Evolutionary conservation across 139 green algal species (phyloP).

Genomic region (Micractinium sp.): DNA sequence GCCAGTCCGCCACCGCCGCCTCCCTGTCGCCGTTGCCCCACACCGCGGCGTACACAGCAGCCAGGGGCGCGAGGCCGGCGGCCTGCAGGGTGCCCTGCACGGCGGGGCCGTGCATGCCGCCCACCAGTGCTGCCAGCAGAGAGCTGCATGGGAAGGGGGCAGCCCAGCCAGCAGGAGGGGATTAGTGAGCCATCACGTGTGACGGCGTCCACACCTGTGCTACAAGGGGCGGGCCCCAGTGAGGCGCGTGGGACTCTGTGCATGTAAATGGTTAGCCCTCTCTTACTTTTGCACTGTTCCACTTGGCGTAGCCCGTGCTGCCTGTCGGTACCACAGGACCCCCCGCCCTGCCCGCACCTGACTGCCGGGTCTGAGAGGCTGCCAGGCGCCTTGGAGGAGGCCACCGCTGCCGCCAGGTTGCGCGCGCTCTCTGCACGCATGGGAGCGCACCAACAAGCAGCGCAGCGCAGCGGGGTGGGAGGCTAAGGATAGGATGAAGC

Average conservation of each 20-base stretch:
- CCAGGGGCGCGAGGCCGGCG: conserved; percentile 28
- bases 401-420: conserved; percentile 34
- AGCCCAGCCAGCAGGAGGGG: no score
- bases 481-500: not conserved
- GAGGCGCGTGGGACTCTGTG: no score
- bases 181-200: no score
- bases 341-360: not conserved
- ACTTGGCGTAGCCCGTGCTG: not conserved
- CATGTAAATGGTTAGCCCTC: no score
- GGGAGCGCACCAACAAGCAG: not conserved
- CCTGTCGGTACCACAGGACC: not conserved
- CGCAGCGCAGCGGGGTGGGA: not conserved
- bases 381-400: not conserved
- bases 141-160: not conserved
- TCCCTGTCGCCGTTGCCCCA: conserved; percentile 26
- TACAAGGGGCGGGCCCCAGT: no score
- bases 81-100: conserved; percentile 37
- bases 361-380: conserved; percentile 16
- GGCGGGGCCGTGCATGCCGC: conserved; percentile 24
- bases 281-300: no score
- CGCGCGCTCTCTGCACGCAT: conserved; percentile 33
- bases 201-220: no score
- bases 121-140: conserved; percentile 35
- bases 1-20: conserved; percentile 33
- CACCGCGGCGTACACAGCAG: conserved; percentile 28